Evolutionary conservation across 257 asterid genomes (phyloP).

Genomic region (Capsicum rhomboideum): DNA sequence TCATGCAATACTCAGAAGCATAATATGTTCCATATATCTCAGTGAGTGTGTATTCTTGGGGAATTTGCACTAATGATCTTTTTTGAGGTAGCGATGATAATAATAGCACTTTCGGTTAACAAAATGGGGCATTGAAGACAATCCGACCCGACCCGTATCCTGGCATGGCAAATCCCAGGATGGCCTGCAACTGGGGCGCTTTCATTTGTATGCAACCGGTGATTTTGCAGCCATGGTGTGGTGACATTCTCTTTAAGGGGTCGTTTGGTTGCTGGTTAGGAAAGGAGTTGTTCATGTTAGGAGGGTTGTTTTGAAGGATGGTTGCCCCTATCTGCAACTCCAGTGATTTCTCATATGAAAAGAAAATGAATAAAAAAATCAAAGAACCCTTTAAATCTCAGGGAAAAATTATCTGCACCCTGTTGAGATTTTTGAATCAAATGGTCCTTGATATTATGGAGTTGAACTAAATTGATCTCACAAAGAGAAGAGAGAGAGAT

Average conservation of each 20-base stretch:
- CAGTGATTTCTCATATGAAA: slow-evolving; percentile 1
- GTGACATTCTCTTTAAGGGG: neutral
- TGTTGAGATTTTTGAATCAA: neutral
- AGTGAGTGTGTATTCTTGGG: neutral
- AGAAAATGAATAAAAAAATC: neutral
- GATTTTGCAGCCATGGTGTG: neutral
- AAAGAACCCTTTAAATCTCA: neutral
- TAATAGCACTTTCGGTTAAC: neutral
- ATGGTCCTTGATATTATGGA: neutral
- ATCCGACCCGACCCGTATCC: neutral
- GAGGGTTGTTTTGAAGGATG: neutral
- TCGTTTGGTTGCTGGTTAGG: neutral
- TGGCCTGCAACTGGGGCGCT: neutral
- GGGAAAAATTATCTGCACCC: neutral
- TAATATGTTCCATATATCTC: neutral
- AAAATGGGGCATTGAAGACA: neutral
- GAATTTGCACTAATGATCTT: neutral
- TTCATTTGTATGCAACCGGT: neutral
- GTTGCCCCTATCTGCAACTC: slow-evolving; percentile 6
- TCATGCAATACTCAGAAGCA: neutral
- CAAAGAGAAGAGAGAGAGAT: neutral
- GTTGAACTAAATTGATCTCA: neutral
- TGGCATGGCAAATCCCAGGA: neutral
- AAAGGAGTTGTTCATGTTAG: slow-evolving; percentile 2
- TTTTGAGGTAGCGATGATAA: neutral